A percentile compares a stretch with the other conserved stretches of the same genome.
Conservation (phyloP, 2,329 filamentous ascomycete genomes). For the Aspergillus pseudotamarii region DNA sequence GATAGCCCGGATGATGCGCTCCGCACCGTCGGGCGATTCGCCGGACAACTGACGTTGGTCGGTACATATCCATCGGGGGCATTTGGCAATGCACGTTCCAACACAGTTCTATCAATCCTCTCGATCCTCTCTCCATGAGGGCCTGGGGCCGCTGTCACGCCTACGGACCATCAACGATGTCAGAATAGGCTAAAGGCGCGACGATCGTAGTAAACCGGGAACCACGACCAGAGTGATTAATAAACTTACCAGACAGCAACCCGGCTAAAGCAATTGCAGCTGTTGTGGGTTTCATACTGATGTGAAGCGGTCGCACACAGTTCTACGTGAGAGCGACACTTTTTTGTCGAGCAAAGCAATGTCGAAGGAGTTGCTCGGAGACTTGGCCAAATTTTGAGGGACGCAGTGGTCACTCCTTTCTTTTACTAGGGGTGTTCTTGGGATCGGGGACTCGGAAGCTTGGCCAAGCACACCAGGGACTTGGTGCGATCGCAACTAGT, state of each 20-base stretch:
- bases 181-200: neutral
- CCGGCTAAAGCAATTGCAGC: conserved; percentile 19
- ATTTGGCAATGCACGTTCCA: conserved; percentile 53
- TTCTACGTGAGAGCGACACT: neutral
- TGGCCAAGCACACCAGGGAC: conserved; percentile 8
- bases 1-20: conserved; percentile 66
- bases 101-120: conserved; percentile 4
- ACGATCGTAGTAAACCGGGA: neutral
- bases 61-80: conserved; percentile 74
- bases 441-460: conserved; percentile 8
- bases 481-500: conserved; percentile 12
- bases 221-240: neutral
- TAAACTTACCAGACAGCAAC: conserved; percentile 20
- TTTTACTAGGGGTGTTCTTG: conserved; percentile 5
- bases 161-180: conserved; percentile 6
- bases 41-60: conserved; percentile 67
- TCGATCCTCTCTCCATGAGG: neutral
- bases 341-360: neutral
- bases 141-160: conserved; percentile 12
- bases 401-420: conserved; percentile 3
- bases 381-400: conserved; percentile 7
- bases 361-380: conserved; percentile 7
- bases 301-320: neutral
- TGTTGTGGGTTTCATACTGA: conserved; percentile 17
- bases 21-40: conserved; percentile 68